phyloP scores from a whole-genome alignment of 495 filamentous ascomycete species.

The Neohortaea acidophila region DNA sequence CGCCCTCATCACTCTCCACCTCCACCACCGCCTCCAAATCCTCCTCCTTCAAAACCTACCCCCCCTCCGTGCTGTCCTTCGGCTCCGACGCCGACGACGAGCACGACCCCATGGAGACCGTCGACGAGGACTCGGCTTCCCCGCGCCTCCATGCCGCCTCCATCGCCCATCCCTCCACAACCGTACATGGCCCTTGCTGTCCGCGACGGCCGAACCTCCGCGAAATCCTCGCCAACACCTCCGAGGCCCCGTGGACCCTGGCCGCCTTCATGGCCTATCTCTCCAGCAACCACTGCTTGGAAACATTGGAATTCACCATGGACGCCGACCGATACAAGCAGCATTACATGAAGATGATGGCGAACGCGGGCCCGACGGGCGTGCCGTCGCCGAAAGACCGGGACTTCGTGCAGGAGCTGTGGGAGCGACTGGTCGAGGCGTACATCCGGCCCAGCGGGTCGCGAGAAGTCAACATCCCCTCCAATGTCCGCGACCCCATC shows the following conservation, averaged over 20 bases:
- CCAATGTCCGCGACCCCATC: conserved; percentile 66
- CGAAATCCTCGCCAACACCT: conserved; percentile 75
- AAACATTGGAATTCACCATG: conserved; percentile 94
- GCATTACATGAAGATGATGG: conserved; percentile 46
- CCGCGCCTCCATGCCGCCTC: conserved; percentile 43
- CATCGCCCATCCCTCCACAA: conserved; percentile 38
- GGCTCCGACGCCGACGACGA: conserved; percentile 41
- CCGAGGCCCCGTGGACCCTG: conserved; percentile 82
- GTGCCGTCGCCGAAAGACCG: conserved; percentile 39
- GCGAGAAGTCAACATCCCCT: conserved; percentile 84
- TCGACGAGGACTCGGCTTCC: conserved; percentile 30
- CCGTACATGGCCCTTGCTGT: conserved; percentile 41
- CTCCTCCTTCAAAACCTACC: conserved; percentile 2
- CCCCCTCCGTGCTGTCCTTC: conserved; percentile 4
- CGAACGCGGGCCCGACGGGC: conserved; percentile 29
- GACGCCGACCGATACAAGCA: conserved; percentile 82
- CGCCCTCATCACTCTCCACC: conserved; percentile 11
- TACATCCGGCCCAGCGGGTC: conserved; percentile 68
- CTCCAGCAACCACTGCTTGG: conserved; percentile 93
- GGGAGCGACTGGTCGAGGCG: conserved; percentile 49
- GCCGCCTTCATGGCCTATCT: conserved; percentile 93
- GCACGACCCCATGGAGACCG: conserved; percentile 40
- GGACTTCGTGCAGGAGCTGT: conserved; percentile 60
- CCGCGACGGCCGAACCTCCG: conserved; percentile 65
- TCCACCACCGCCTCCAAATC: conserved; percentile 12